Percentiles rank a stretch among this genome's conserved stretches.
Evolutionary conservation across 23 red algal genomes (phyloP).

Genomic region (Rhodosorus marinus): DNA sequence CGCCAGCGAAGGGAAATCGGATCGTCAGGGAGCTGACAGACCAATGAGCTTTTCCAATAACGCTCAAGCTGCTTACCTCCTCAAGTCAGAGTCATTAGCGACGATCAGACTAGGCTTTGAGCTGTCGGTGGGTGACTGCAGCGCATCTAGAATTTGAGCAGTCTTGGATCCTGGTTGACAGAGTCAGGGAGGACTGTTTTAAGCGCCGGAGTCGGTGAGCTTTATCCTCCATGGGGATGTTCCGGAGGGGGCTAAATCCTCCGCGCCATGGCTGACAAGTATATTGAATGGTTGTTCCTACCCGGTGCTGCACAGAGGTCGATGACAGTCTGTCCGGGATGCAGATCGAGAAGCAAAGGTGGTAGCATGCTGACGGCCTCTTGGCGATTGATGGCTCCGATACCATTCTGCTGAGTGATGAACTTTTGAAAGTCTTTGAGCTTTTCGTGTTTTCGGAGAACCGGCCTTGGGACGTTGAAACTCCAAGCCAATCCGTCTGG

Average conservation of each 20-base stretch:
- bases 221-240: too few relatives aligned
- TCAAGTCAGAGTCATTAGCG: constrained; percentile 80
- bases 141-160: constrained; percentile 51
- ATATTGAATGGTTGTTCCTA: too few relatives aligned
- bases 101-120: constrained; percentile 19
- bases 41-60: too few relatives aligned
- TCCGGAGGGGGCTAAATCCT: too few relatives aligned
- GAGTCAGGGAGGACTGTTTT: too few relatives aligned
- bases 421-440: constrained; percentile 58
- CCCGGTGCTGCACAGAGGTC: constrained; percentile 94
- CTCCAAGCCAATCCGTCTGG: constrained; percentile 76
- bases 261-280: too few relatives aligned
- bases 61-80: too few relatives aligned
- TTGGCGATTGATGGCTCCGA: constrained; percentile 77
- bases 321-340: constrained; percentile 45
- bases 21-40: too few relatives aligned
- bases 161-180: constrained; percentile 98
- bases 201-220: too few relatives aligned
- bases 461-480: constrained; percentile 41
- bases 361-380: constrained; percentile 97
- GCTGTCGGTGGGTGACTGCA: not conserved
- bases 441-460: constrained; percentile 34
- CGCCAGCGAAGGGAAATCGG: too few relatives aligned
- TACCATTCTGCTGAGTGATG: constrained; percentile 50
- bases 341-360: constrained; percentile 45